Conservation (phyloP, 1,284 basidiomycete species). For the Cryptococcus amylolentus region DNA sequence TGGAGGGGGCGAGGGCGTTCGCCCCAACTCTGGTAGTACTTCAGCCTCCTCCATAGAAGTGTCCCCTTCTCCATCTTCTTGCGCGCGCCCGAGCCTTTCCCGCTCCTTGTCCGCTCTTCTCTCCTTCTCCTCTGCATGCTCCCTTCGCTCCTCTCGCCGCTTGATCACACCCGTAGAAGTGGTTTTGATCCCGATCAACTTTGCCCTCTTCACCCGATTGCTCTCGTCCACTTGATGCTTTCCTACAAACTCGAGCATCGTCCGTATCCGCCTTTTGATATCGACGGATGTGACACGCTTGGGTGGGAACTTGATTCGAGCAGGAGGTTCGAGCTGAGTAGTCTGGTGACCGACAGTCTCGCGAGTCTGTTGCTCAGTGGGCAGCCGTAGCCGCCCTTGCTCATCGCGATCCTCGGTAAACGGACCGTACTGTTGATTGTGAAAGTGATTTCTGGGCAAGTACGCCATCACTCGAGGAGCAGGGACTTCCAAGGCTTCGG, state of each 20-base stretch:
- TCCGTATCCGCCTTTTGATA: conserved; percentile 92
- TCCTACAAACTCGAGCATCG: conserved; percentile 80
- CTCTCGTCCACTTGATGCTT: conserved; percentile 64
- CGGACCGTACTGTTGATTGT: conserved; percentile 36
- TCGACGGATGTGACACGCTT: conserved; percentile 92
- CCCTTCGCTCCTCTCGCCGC: not conserved
- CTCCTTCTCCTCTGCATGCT: conserved; percentile 6
- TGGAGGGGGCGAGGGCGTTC: conserved; percentile 44
- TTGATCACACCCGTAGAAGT: conserved; percentile 12
- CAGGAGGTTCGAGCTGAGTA: conserved; percentile 70
- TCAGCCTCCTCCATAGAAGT: conserved; percentile 4
- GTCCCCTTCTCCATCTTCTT: not conserved
- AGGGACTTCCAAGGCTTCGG: conserved; percentile 71
- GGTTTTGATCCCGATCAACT: conserved; percentile 56
- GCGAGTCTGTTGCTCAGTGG: conserved; percentile 26
- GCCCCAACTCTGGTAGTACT: conserved; percentile 52
- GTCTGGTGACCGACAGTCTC: conserved; percentile 32
- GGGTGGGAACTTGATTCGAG: conserved; percentile 88
- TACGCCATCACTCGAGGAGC: conserved; percentile 32
- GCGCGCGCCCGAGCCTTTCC: conserved; percentile 2
- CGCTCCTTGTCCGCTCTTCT: conserved; percentile 6
- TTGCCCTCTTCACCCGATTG: conserved; percentile 66
- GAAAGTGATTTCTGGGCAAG: conserved; percentile 36
- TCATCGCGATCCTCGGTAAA: conserved; percentile 36
- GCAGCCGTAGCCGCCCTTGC: conserved; percentile 30